Percentiles rank a stretch among this genome's conserved stretches.
These are phyloP conservation scores for Bromus sterilis DNA, from an alignment of 176 grass and related monocot species.

Conservation along the genomic window DNA sequence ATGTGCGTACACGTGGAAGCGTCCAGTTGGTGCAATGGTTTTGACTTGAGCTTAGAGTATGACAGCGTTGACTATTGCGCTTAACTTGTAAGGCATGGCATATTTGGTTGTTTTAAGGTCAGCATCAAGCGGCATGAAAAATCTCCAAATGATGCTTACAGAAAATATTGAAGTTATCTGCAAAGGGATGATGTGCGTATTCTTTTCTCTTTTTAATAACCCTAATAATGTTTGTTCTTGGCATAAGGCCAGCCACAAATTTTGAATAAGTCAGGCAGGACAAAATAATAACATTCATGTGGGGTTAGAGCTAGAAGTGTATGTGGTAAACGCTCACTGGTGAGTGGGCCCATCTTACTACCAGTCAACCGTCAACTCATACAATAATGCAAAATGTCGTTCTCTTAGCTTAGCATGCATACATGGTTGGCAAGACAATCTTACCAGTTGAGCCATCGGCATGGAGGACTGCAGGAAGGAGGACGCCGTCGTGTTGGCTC, in stretches of 20 bases:
- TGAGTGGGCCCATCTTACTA: neutral
- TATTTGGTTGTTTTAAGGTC: neutral
- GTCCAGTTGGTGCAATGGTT: neutral
- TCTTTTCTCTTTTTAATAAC: no score
- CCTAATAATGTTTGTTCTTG: neutral
- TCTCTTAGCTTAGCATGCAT: neutral
- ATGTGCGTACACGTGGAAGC: neutral
- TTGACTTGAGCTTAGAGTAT: neutral
- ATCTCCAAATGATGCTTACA: neutral
- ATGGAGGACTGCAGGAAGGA: slow-evolving; percentile 21
- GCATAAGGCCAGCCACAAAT: neutral
- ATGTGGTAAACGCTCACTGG: neutral
- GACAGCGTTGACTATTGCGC: neutral
- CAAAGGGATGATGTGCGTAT: neutral
- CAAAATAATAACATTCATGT: no score
- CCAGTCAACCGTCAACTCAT: neutral
- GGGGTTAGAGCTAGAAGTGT: neutral
- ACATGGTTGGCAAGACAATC: neutral
- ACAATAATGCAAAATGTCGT: neutral
- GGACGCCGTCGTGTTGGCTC: neutral
- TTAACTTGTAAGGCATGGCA: neutral
- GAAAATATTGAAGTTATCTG: neutral
- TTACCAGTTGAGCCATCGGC: slow-evolving; percentile 36
- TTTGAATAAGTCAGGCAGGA: neutral
- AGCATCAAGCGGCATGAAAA: neutral